phyloP scores from a whole-genome alignment of 345 rosid genomes.

The Sisymbrium irio region DNA sequence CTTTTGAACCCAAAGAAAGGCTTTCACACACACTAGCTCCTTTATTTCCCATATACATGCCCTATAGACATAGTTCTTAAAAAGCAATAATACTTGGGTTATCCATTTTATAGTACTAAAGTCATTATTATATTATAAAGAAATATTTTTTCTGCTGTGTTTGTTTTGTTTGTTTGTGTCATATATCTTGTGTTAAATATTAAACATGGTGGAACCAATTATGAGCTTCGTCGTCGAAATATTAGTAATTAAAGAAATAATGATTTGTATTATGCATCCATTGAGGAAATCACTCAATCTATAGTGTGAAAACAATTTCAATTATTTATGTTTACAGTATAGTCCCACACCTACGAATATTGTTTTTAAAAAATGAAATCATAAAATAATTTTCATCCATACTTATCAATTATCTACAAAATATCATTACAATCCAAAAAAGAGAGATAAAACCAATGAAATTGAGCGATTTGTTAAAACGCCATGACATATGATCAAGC shows the following conservation, averaged over 20 bases:
- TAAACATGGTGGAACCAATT: conserved; percentile 71
- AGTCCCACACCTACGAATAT: conserved; percentile 3
- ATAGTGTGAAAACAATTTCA: conserved; percentile 29
- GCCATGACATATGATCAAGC: conserved; percentile 24
- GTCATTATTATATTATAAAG: conserved; percentile 21
- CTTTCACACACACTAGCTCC: conserved; percentile 15
- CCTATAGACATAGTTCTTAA: conserved; percentile 58
- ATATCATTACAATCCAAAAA: conserved; percentile 23
- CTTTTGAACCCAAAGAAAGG: conserved; percentile 12
- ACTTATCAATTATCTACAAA: conserved; percentile 12
- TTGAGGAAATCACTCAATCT: conserved; percentile 37
- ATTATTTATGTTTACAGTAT: conserved; percentile 7
- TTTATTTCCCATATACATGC: conserved; percentile 34
- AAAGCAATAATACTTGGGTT: conserved; percentile 45
- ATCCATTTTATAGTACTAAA: conserved; percentile 28
- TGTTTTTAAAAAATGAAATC: neutral
- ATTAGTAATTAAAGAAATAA: conserved; percentile 20
- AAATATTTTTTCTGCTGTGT: neutral
- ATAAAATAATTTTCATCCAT: conserved; percentile 2
- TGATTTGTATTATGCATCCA: conserved; percentile 34
- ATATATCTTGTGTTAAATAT: conserved; percentile 33
- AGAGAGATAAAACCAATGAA: conserved; percentile 18
- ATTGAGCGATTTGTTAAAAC: conserved; percentile 27
- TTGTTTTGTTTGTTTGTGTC: conserved; percentile 24
- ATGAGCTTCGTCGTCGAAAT: conserved; percentile 40